Evolutionary conservation across 768 basidiomycete genomes (phyloP).

Genomic region (Serpula lacrymans): DNA sequence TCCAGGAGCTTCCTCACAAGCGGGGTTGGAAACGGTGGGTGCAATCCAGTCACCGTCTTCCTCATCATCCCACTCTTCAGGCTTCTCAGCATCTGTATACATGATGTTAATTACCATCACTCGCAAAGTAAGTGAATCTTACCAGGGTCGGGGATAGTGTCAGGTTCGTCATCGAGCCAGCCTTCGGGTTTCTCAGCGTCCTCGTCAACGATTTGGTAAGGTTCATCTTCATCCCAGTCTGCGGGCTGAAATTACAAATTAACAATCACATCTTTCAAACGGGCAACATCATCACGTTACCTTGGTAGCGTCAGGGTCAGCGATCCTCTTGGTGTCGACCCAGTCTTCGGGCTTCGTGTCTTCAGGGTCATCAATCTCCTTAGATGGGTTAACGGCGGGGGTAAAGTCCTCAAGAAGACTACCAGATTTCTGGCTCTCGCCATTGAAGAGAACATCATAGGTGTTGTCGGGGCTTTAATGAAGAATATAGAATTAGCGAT

Average conservation of each 20-base stretch:
- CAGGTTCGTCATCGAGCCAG: slow-evolving; percentile 90
- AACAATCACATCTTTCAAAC: not conserved
- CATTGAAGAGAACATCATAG: slow-evolving; percentile 88
- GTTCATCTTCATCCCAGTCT: slow-evolving; percentile 98
- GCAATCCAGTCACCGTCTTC: slow-evolving; percentile 99
- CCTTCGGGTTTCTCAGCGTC: slow-evolving; percentile 89
- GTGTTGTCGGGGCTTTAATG: slow-evolving; percentile 81
- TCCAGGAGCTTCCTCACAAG: slow-evolving; percentile 84
- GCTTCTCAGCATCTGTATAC: slow-evolving; percentile 75
- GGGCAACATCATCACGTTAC: slow-evolving; percentile 30
- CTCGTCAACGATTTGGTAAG: slow-evolving; percentile 85
- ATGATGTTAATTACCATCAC: not conserved
- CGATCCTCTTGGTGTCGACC: slow-evolving; percentile 87
- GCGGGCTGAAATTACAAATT: slow-evolving; percentile 57
- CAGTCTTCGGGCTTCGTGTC: slow-evolving; percentile 90
- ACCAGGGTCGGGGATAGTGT: slow-evolving; percentile 85
- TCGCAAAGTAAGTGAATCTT: slow-evolving; percentile 12
- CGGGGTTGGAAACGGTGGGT: slow-evolving; percentile 86
- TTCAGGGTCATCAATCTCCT: slow-evolving; percentile 90
- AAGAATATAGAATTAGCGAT: slow-evolving; percentile 2
- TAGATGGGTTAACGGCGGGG: slow-evolving; percentile 87
- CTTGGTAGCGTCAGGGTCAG: slow-evolving; percentile 83
- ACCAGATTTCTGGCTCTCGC: slow-evolving; percentile 74
- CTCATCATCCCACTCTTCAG: slow-evolving; percentile 99
- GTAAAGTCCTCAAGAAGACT: slow-evolving; percentile 90